phyloP scores from a whole-genome alignment of 2,329 filamentous ascomycete genomes.

The Penicillium sp. region DNA sequence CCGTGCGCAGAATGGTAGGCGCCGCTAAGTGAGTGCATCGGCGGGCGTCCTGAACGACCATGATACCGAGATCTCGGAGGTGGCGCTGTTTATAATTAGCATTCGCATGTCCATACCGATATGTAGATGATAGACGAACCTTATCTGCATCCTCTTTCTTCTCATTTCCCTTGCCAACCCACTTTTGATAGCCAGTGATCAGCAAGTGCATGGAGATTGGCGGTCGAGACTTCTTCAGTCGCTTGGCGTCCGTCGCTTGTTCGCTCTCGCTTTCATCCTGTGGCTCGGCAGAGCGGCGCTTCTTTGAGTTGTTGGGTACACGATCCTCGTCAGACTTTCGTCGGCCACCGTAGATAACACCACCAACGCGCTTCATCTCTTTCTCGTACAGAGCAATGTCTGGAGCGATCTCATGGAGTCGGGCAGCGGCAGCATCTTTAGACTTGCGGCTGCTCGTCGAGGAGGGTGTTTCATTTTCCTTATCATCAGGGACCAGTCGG shows the following conservation, averaged over 20 bases:
- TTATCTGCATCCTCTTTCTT: constrained; percentile 78
- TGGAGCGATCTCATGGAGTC: constrained; percentile 73
- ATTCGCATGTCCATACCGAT: constrained; percentile 1
- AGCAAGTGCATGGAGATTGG: constrained; percentile 74
- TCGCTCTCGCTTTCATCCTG: constrained; percentile 54
- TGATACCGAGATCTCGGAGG: constrained; percentile 80
- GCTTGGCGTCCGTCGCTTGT: constrained; percentile 63
- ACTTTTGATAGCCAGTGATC: constrained; percentile 80
- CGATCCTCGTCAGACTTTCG: constrained; percentile 48
- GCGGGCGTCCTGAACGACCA: constrained; percentile 73
- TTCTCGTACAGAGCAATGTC: constrained; percentile 92
- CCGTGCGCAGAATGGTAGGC: constrained; percentile 81
- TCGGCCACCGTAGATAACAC: constrained; percentile 62
- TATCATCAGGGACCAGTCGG: constrained; percentile 60
- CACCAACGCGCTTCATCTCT: constrained; percentile 80
- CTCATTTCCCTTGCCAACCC: constrained; percentile 65
- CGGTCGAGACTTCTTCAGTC: constrained; percentile 62
- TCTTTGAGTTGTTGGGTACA: constrained; percentile 38
- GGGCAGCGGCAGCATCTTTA: constrained; percentile 79
- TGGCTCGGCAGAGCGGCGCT: constrained; percentile 49
- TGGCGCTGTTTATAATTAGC: constrained; percentile 60
- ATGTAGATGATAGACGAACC: constrained; percentile 54
- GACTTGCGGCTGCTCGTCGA: constrained; percentile 79
- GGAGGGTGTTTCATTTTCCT: constrained; percentile 82
- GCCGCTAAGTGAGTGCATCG: constrained; percentile 85